Percentiles rank a stretch among this genome's conserved stretches.
phyloP scores from a whole-genome alignment of 2,329 filamentous ascomycete genomes.

The Thermochaetoides dissita region DNA sequence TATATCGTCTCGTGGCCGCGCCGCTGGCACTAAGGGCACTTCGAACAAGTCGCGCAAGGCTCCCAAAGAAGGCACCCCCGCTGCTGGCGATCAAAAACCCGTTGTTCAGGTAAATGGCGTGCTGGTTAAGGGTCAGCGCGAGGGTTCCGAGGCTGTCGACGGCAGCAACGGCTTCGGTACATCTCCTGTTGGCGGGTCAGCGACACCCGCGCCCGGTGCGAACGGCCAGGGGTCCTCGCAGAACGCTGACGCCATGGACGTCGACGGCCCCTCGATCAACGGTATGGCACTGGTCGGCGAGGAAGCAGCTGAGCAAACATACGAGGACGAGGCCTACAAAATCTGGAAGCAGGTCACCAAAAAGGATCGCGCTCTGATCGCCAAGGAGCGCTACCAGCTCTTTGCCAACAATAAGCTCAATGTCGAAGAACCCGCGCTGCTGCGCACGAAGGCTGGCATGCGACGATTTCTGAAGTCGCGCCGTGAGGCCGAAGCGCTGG shows the following conservation, averaged over 20 bases:
- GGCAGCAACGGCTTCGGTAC: constrained; percentile 79
- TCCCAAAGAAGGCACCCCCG: constrained; percentile 66
- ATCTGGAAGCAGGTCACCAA: constrained; percentile 99
- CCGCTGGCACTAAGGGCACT: constrained; percentile 58
- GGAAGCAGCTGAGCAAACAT: constrained; percentile 57
- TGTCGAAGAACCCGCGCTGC: constrained; percentile 69
- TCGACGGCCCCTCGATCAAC: constrained; percentile 62
- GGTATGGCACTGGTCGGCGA: constrained; percentile 51
- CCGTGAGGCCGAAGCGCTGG: constrained; percentile 47
- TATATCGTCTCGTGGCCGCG: constrained; percentile 90
- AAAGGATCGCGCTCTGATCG: constrained; percentile 75
- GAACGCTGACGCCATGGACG: constrained; percentile 74
- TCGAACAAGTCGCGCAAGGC: constrained; percentile 66
- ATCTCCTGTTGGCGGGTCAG: constrained; percentile 58
- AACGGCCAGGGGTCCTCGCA: constrained; percentile 58
- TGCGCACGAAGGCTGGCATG: constrained; percentile 80
- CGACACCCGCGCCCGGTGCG: constrained; percentile 54
- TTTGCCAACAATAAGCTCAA: constrained; percentile 80
- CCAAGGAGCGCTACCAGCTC: constrained; percentile 72
- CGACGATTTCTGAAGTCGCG: constrained; percentile 71
- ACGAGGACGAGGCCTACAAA: constrained; percentile 89
- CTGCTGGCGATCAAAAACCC: constrained; percentile 55
- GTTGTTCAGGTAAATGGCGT: constrained; percentile 52
- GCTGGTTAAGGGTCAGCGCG: constrained; percentile 41
- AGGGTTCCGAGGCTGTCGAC: constrained; percentile 66